Base-by-base conservation (phyloP, 108 stramenopile species). In the Licmophora abbreviata region DNA sequence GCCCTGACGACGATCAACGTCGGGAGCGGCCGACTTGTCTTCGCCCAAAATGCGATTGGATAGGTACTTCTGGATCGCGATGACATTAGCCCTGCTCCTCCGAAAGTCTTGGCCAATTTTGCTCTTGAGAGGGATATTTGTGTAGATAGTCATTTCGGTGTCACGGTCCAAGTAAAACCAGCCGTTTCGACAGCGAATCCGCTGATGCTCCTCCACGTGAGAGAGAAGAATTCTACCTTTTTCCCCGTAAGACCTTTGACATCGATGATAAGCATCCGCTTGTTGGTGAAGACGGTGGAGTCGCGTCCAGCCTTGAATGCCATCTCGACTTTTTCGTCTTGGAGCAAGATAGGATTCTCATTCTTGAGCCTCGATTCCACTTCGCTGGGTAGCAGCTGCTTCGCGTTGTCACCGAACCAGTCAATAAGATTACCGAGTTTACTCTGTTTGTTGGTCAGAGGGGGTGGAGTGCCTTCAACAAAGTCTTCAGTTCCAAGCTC, bases 101-200 rank as follows among this genome's bases (percentile, higher is more conserved):
- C 73, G 66, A 56, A 84, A 78, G 32, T 84, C 79, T 26, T 72
- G 66, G 12, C 69, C 54, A 34, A 76, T 57, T 21, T 74, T 71
- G 21, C 59, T 34, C n/a, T 37, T 44, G 11, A 60, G 51, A 18
- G 58, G 57, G 24, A 77, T 64, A 31, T 74, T 71, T 49, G 74
- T 75, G 56, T 55, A 84, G 9, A 84, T 45, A 18, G 54, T 63
- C 9, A 84, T 52, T 43, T 84, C 76, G 8, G 59, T 74, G 34
- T 84, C 79, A 9, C 76, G 34, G 33, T 84, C 79, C 9, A 84
- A 22, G 18, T 73, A 58, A 40, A 69, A 1, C 83, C 83, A 25
- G 83, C 79, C 14, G 79, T 84, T 60, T 84, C 73, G 10, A 84
- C 77, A 15, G 79, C 73, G 48, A 63, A 80, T 51, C 70, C 83